A percentile compares a stretch with the other conserved stretches of the same genome.
These are phyloP conservation scores for Trichoderma hamatum DNA, from an alignment of 2,329 filamentous ascomycete species.

Conservation along the genomic window DNA sequence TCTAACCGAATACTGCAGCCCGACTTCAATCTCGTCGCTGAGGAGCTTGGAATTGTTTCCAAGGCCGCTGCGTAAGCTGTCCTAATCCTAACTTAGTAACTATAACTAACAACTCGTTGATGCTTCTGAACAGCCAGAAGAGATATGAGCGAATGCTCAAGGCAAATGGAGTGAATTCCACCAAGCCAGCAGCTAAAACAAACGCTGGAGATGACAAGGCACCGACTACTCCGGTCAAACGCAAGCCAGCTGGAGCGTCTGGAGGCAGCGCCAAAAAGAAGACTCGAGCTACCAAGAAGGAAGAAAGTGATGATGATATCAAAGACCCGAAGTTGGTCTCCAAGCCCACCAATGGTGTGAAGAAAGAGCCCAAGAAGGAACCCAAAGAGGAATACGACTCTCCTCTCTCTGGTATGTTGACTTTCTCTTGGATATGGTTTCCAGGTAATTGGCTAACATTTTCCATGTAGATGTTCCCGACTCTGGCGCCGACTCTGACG, in stretches of 20 bases:
- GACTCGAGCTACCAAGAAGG: conserved; percentile 34
- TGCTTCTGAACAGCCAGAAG: conserved; percentile 56
- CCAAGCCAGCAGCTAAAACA: conserved; percentile 27
- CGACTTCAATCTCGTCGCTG: conserved; percentile 66
- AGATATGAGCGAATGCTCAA: conserved; percentile 69
- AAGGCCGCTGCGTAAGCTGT: conserved; percentile 70
- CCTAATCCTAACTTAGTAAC: not conserved
- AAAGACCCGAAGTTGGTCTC: conserved; percentile 28
- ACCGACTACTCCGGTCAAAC: conserved; percentile 36
- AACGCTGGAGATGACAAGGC: conserved; percentile 21
- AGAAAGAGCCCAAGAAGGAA: conserved; percentile 29
- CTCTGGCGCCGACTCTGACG: conserved; percentile 7
- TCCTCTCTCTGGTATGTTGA: conserved; percentile 35
- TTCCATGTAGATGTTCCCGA: conserved; percentile 10
- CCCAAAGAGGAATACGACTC: conserved; percentile 33
- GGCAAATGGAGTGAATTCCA: conserved; percentile 51
- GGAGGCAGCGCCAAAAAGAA: conserved; percentile 36
- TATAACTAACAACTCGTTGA: not conserved
- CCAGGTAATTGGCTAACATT: not conserved
- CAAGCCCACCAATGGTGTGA: not conserved
- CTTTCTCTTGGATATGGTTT: no score
- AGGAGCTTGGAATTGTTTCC: conserved; percentile 63
- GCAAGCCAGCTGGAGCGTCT: conserved; percentile 35
- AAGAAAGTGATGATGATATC: conserved; percentile 31
- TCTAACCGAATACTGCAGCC: conserved; percentile 49